Evolutionary conservation across 2,329 filamentous ascomycete genomes (phyloP).

Genomic region (Xylariaceae sp.): DNA sequence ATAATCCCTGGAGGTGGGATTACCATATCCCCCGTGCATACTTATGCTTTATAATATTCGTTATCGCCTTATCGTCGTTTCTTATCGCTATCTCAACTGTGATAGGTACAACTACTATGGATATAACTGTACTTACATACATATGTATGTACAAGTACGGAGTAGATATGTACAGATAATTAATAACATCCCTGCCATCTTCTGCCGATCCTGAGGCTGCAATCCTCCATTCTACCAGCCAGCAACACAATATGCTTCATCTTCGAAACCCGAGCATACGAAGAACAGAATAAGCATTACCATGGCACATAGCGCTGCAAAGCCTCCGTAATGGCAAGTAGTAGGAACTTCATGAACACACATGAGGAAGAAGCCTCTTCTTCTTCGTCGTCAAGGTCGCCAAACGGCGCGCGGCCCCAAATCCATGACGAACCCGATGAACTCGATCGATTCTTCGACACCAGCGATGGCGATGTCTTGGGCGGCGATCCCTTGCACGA

Average conservation of each 20-base stretch:
- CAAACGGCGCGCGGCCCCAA: slow-evolving; percentile 29
- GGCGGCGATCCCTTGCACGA: slow-evolving; percentile 59
- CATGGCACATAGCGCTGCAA: slow-evolving; percentile 33
- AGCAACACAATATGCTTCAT: slow-evolving; percentile 8
- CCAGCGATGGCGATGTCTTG: slow-evolving; percentile 44
- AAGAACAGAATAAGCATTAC: slow-evolving; percentile 10
- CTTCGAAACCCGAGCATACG: background rate
- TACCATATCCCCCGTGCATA: too few relatives aligned
- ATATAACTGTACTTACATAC: too few relatives aligned
- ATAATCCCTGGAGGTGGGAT: too few relatives aligned
- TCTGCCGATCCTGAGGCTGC: slow-evolving; percentile 16
- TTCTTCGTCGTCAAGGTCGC: slow-evolving; percentile 33
- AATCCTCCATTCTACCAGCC: slow-evolving; percentile 3
- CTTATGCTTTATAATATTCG: too few relatives aligned
- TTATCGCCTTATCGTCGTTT: background rate
- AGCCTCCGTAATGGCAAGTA: slow-evolving; percentile 35
- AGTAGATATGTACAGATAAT: too few relatives aligned
- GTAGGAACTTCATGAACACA: slow-evolving; percentile 34
- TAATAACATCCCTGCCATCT: background rate
- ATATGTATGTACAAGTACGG: too few relatives aligned
- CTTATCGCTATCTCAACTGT: background rate
- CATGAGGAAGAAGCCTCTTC: slow-evolving; percentile 33
- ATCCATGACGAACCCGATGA: slow-evolving; percentile 40
- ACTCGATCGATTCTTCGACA: slow-evolving; percentile 31
- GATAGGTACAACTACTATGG: too few relatives aligned